Evolutionary conservation across 2,329 filamentous ascomycete species (phyloP), one percentile per base, ranked within the genome.

Genomic region (Dothideomycetes sp.): DNA sequence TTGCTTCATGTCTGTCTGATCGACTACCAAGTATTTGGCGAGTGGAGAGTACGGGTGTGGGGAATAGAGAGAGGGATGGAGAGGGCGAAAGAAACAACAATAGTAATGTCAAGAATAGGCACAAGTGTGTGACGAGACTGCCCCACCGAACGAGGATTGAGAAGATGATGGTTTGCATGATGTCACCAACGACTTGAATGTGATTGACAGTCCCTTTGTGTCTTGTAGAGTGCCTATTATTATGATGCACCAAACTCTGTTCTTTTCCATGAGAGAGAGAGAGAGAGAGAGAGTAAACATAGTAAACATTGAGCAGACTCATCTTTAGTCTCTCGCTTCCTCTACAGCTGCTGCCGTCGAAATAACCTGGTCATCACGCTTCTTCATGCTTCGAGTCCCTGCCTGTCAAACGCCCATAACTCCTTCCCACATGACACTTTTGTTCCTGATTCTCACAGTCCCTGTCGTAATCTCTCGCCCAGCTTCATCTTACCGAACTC

Each of bases 401-500:
- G 16, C 24, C 34, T 23, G 13, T 11, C 10, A 30, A 32, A 43
- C 28, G 36, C 23, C 41, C 29, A 18, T 34, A 43, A 46, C 35
- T 36, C 41, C 44, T 39, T 43, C 29, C 34, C 29, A 32, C 23
- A 30, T 37, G 32, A 32, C 15, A 11, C 13, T 24, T 7, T 16
- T 20, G 32, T 34, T 20, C 10, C 16, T 15, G 2, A 11, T 13
- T 24, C 45, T 71, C 65, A 86, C 62, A 87, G 64, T 15, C 84
- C 83, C 64, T 93, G 85, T 60, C 89, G 78, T 72, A 95, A 71
- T 74, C 87, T 82, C 66, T 95, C 88, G 31, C 85, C 83, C 58
- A 94, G 66, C 65, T 94, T 89, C 55, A 82, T 81, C 72, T 91
- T 93, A 60, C 88, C 89, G 61, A 95, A 82, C 62, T 94, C 85